Percentiles rank a stretch among this genome's conserved stretches.
These are phyloP conservation scores for Phaffomyces thermotolerans DNA, from an alignment of 805 yeast genomes.

Conservation along the genomic window DNA sequence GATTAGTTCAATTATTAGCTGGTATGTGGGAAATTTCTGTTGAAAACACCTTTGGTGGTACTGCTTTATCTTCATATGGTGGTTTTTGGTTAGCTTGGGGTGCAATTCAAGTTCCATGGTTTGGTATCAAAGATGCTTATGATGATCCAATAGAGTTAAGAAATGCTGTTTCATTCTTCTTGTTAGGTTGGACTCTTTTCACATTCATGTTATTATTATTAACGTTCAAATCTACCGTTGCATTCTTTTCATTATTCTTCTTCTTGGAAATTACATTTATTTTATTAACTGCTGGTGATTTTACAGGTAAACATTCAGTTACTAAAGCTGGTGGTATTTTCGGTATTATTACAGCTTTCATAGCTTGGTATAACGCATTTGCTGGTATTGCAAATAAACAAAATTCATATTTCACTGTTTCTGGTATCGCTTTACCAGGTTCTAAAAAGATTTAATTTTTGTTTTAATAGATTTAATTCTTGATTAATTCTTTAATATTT, in stretches of 20 bases:
- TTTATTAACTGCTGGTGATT: constrained; percentile 45
- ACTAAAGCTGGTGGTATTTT: constrained; percentile 50
- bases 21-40: constrained; percentile 61
- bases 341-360: constrained; percentile 44
- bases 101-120: constrained; percentile 50
- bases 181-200: constrained; percentile 58
- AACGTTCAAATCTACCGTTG: constrained; percentile 58
- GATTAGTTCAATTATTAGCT: constrained; percentile 49
- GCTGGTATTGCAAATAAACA: constrained; percentile 54
- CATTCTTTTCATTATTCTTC: constrained; percentile 52
- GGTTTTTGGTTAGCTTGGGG: constrained; percentile 66
- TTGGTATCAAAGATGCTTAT: constrained; percentile 54
- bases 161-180: constrained; percentile 51
- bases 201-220: constrained; percentile 46
- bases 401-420: constrained; percentile 36
- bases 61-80: constrained; percentile 56
- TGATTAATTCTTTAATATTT: neutral
- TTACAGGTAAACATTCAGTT: constrained; percentile 34
- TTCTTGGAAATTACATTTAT: constrained; percentile 47
- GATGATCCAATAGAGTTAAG: constrained; percentile 29
- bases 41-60: constrained; percentile 63
- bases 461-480: neutral
- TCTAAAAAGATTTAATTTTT: constrained; percentile 10
- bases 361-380: constrained; percentile 56
- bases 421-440: constrained; percentile 28